phyloP scores from a whole-genome alignment of 805 yeast genomes.

The Pachysolen tannophilus region DNA sequence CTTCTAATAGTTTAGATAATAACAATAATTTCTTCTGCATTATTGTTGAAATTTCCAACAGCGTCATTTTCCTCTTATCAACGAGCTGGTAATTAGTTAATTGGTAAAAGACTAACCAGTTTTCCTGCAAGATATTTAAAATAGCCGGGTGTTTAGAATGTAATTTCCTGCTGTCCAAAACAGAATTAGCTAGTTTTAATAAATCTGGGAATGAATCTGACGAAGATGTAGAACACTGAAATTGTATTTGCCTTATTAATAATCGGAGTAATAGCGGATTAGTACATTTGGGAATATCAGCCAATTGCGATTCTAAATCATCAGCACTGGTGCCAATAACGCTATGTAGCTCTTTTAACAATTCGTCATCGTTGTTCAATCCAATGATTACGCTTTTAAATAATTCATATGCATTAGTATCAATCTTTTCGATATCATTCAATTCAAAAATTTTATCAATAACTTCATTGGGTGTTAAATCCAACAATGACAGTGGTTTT shows the following conservation, averaged over 20 bases:
- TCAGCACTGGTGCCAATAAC: conserved; percentile 1
- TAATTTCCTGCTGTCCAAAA: too few species aligned
- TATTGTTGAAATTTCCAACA: background rate
- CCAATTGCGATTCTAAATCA: conserved; percentile 5
- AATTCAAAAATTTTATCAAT: conserved; percentile 7
- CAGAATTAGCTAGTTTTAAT: too few species aligned
- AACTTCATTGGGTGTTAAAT: background rate
- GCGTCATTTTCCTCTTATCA: background rate
- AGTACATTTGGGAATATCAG: too few species aligned
- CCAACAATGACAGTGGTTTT: background rate
- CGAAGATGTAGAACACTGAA: too few species aligned
- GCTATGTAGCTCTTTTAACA: conserved; percentile 1
- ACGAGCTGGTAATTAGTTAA: background rate
- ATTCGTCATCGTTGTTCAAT: conserved; percentile 2
- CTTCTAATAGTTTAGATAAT: too few species aligned
- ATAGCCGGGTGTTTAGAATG: too few species aligned
- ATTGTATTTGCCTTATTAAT: conserved; percentile 2
- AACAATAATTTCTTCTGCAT: conserved; percentile 2
- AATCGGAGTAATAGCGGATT: background rate
- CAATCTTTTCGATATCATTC: conserved; percentile 6
- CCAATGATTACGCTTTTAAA: background rate
- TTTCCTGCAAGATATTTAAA: conserved; percentile 2
- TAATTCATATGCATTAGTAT: conserved; percentile 6
- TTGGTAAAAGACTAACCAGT: conserved; percentile 7
- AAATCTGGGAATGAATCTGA: too few species aligned